These are phyloP conservation scores for Cudoniella acicularis DNA, from an alignment of 495 filamentous ascomycete species.

Conservation along the genomic window DNA sequence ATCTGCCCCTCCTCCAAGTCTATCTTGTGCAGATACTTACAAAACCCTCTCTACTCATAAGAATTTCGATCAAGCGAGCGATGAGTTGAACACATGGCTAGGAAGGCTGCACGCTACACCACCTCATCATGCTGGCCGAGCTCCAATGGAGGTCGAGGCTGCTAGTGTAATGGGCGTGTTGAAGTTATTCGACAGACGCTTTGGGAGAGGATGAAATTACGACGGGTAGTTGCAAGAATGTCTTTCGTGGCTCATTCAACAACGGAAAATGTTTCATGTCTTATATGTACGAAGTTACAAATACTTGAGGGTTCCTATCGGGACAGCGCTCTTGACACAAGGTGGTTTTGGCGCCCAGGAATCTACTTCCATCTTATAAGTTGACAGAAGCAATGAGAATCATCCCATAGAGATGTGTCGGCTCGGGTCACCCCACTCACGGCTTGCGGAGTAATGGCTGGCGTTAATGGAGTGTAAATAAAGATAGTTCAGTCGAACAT, in stretches of 20 bases:
- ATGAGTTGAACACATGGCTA: conserved; percentile 72
- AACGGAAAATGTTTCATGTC: too few species aligned
- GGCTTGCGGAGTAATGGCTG: background rate
- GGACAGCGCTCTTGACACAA: too few species aligned
- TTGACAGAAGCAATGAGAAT: background rate
- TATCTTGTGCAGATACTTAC: conserved; percentile 76
- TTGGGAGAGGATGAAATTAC: conserved; percentile 44
- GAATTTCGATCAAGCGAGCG: conserved; percentile 70
- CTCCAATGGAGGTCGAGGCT: conserved; percentile 76
- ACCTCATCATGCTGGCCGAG: conserved; percentile 36
- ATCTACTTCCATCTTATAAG: background rate
- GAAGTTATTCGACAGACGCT: conserved; percentile 77
- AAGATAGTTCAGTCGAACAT: too few species aligned
- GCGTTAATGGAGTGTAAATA: background rate
- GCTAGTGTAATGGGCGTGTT: conserved; percentile 84
- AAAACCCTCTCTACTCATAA: conserved; percentile 77
- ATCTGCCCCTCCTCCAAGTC: conserved; percentile 30
- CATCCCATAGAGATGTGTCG: background rate
- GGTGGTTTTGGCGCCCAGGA: too few species aligned
- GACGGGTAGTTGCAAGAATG: too few species aligned
- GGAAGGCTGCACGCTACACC: conserved; percentile 65
- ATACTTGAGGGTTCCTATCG: too few species aligned
- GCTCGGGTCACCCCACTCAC: background rate
- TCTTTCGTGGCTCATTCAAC: too few species aligned
- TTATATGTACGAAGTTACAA: too few species aligned